Conservation (phyloP, 1,284 basidiomycete genomes). For the Coniferiporia weirii region DNA sequence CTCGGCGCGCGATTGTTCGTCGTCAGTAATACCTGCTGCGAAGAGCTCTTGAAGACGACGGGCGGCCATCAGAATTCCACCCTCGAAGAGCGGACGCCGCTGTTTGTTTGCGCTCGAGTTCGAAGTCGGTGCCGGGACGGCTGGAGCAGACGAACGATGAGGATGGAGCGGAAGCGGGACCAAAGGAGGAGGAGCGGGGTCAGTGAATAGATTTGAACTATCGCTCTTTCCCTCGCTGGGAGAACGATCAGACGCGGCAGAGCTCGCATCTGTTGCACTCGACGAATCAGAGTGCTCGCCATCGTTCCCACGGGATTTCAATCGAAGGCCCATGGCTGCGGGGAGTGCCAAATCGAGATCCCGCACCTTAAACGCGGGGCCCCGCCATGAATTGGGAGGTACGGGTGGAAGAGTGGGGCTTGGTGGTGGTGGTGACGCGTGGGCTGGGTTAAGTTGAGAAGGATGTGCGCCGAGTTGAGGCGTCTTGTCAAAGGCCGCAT, state of each 20-base stretch:
- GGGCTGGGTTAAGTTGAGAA: constrained; percentile 23
- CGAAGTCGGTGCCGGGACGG: constrained; percentile 17
- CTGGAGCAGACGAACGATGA: constrained; percentile 9
- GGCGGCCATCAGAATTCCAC: constrained; percentile 44
- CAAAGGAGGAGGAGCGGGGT: constrained; percentile 4
- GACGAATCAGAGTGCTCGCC: constrained; percentile 11
- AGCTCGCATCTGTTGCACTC: constrained; percentile 12
- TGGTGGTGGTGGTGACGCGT: constrained; percentile 35
- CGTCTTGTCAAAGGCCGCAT: constrained; percentile 15
- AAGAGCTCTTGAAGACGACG: constrained; percentile 36
- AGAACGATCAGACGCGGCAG: background rate
- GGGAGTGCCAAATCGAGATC: too few relatives aligned
- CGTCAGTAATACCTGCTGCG: background rate
- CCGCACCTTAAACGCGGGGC: too few relatives aligned
- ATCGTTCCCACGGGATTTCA: background rate
- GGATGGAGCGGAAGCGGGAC: constrained; percentile 6
- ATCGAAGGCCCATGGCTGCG: background rate
- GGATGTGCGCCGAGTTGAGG: constrained; percentile 11
- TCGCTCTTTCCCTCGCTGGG: constrained; percentile 1
- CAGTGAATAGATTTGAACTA: constrained; percentile 7
- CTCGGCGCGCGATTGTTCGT: background rate
- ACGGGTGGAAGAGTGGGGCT: constrained; percentile 23
- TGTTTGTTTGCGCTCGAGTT: background rate
- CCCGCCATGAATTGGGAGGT: constrained; percentile 28
- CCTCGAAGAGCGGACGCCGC: background rate